These are phyloP conservation scores for Penicillium daleae DNA, from an alignment of 495 filamentous ascomycete genomes.

Conservation along the genomic window DNA sequence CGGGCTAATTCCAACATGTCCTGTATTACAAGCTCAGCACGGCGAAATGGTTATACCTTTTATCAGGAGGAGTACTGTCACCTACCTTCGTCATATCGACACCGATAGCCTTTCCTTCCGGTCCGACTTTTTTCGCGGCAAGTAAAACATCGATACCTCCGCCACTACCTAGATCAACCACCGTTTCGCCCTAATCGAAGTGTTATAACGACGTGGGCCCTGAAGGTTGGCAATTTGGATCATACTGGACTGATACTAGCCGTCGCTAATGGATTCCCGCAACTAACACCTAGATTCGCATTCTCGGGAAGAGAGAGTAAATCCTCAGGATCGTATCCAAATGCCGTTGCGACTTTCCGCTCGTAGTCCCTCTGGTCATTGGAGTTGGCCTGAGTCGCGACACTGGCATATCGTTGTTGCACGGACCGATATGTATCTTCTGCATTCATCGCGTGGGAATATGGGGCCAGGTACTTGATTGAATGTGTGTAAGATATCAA, in stretches of 20 bases:
- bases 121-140: constrained; percentile 58
- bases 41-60: background rate
- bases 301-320: constrained; percentile 10
- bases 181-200: constrained; percentile 56
- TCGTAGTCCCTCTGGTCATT: constrained; percentile 2
- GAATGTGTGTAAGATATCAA: too few relatives aligned
- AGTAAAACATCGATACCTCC: constrained; percentile 68
- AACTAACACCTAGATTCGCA: constrained; percentile 10
- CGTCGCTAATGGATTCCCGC: constrained; percentile 18
- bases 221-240: background rate
- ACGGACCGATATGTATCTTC: constrained; percentile 15
- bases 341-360: constrained; percentile 8
- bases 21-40: constrained; percentile 30
- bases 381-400: constrained; percentile 6
- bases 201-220: background rate
- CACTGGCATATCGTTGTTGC: constrained; percentile 10
- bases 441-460: constrained; percentile 1
- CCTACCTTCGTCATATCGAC: constrained; percentile 67
- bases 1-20: constrained; percentile 60
- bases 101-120: constrained; percentile 58
- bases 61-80: background rate
- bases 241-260: constrained; percentile 19
- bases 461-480: too few relatives aligned
- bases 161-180: constrained; percentile 65
- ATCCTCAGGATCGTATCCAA: constrained; percentile 4